These are phyloP conservation scores for Pontederia paniculata DNA, from an alignment of 176 grass and related monocot species.

Conservation along the genomic window DNA sequence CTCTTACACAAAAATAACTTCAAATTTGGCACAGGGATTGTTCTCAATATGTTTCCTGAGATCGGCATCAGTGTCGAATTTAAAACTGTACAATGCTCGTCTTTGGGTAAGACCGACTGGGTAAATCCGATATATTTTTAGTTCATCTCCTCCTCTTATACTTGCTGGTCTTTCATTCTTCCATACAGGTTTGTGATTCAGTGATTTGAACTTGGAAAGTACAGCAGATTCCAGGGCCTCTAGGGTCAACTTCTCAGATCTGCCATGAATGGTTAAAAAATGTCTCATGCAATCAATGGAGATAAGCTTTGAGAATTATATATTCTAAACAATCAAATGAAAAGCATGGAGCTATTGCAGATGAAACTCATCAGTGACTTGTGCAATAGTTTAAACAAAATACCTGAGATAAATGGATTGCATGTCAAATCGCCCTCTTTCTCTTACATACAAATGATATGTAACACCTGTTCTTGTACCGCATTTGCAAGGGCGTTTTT, in stretches of 20 bases:
- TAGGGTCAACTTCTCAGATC: slow-evolving; percentile 47
- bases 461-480: slow-evolving; percentile 42
- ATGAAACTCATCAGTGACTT: neutral
- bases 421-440: slow-evolving; percentile 67
- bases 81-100: slow-evolving; percentile 17
- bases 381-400: neutral
- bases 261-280: slow-evolving; percentile 15
- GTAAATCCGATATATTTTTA: slow-evolving; percentile 77
- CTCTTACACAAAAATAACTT: slow-evolving; percentile 4
- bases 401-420: slow-evolving; percentile 89
- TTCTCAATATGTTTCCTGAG: slow-evolving; percentile 55
- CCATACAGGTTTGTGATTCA: slow-evolving; percentile 81
- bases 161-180: slow-evolving; percentile 70
- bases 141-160: slow-evolving; percentile 61
- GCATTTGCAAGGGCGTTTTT: slow-evolving; percentile 77
- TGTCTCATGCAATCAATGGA: neutral
- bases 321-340: neutral
- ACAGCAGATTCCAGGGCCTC: slow-evolving; percentile 48
- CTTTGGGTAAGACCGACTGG: slow-evolving; percentile 40
- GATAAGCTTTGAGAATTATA: neutral
- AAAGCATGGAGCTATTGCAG: neutral
- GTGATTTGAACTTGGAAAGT: slow-evolving; percentile 52
- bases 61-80: slow-evolving; percentile 20
- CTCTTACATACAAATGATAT: slow-evolving; percentile 90
- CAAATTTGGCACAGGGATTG: slow-evolving; percentile 63